Percentiles rank a stretch among this genome's conserved stretches.
Evolutionary conservation across 805 yeast species (phyloP).

Genomic region (Wickerhamomyces kurtzmanii): DNA sequence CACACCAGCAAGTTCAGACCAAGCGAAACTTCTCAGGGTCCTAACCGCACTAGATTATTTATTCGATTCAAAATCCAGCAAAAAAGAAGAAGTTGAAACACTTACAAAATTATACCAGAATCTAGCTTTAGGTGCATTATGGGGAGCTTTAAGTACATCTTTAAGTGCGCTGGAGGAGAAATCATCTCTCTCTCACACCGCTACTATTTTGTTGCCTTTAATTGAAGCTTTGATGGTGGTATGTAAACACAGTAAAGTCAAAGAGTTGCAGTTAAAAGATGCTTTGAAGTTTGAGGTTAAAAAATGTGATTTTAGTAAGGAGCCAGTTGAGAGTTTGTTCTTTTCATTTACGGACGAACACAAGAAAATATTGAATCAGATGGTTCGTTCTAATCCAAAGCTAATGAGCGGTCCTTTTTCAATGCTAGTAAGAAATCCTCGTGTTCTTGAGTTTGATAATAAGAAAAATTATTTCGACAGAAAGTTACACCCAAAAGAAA

Average conservation of each 20-base stretch:
- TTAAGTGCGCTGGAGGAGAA: slow-evolving; percentile 53
- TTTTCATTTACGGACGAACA: slow-evolving; percentile 85
- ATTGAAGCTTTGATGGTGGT: slow-evolving; percentile 93
- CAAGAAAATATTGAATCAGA: slow-evolving; percentile 76
- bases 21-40: slow-evolving; percentile 77
- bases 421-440: slow-evolving; percentile 78
- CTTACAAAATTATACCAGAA: slow-evolving; percentile 54
- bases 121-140: slow-evolving; percentile 65
- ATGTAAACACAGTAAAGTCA: slow-evolving; percentile 75
- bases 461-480: slow-evolving; percentile 80
- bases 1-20: slow-evolving; percentile 75
- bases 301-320: slow-evolving; percentile 57
- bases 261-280: slow-evolving; percentile 45
- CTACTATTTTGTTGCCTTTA: slow-evolving; percentile 74
- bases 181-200: slow-evolving; percentile 47
- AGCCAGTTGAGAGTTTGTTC: slow-evolving; percentile 70
- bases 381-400: slow-evolving; percentile 87
- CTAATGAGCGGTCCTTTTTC: slow-evolving; percentile 95
- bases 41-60: slow-evolving; percentile 83
- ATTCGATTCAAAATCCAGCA: slow-evolving; percentile 27
- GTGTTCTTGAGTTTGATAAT: slow-evolving; percentile 89
- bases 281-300: slow-evolving; percentile 50
- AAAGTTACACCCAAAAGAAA: slow-evolving; percentile 44
- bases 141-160: slow-evolving; percentile 79
- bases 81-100: slow-evolving; percentile 17